Base-by-base conservation (phyloP, 257 asterid genomes). In the Pogostemon cablin region DNA sequence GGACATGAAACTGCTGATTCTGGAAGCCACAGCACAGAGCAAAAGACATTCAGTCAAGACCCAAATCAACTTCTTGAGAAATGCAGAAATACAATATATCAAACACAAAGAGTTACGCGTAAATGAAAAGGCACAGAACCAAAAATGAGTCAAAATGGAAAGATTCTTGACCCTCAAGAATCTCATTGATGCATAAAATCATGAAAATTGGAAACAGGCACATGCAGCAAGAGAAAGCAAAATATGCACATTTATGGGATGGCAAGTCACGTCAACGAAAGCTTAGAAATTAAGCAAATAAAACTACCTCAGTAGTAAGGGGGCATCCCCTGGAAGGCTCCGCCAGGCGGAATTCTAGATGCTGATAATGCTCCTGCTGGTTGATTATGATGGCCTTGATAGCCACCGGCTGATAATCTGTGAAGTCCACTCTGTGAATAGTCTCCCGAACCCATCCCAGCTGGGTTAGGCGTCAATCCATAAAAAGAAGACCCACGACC, bases 231-330 rank as follows among this genome's bases (percentile, higher is more conserved):
- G 72, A 41, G 37, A n/a, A 65, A 69, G 60, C 65, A 76, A 71
- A 65, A 25, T 25, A 54, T 62, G 58, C 46, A 20, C 35, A 9
- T 8, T 25, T 25, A 25, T 25, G 32, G 12, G 25, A 72, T 20
- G 56, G 48, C 66, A 49, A 53, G 11, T 42, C 73, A 60, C 50
- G 48, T n/a, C 58, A 74, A 60, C 44, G 32, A 68, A 69, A 11
- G 41, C 2, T 2, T 53, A 12, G 42, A 17, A 39, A 75, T 6
- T 8, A 44, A 39, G 75, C 40, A 59, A 47, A 60, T 35, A 74
- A 65, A 65, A 47, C n/a, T 82, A 88, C 97, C 97, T 90, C 81
- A 90, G 74, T 88, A 88, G 77, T 86, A 85, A 67, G 85, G 92
- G 62, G 78, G 90, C 83, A 79, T 71, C 75, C 96, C 91, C 78